Percentiles rank a stretch among this genome's conserved stretches.
Conservation (phyloP, 2,329 filamentous ascomycete species). For the Aspergillus uvarum region DNA sequence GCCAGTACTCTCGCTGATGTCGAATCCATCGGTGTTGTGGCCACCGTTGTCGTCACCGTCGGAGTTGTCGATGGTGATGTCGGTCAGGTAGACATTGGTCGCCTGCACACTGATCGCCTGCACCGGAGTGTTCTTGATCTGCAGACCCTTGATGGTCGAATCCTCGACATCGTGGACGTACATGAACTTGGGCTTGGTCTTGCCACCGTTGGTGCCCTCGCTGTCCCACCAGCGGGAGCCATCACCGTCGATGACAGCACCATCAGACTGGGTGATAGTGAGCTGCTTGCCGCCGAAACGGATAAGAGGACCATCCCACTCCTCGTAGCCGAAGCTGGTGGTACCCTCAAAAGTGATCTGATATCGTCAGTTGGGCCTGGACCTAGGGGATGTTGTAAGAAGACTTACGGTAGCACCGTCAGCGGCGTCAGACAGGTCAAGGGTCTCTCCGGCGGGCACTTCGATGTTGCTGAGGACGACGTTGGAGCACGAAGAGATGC, state of each 20-base stretch:
- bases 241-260: constrained; percentile 56
- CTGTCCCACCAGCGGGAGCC: constrained; percentile 62
- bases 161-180: constrained; percentile 41
- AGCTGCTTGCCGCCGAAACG: constrained; percentile 59
- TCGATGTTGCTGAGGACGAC: constrained; percentile 4
- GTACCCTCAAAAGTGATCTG: constrained; percentile 62
- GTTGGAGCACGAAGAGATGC: constrained; percentile 4
- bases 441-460: constrained; percentile 5
- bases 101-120: constrained; percentile 43
- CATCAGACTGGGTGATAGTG: constrained; percentile 52
- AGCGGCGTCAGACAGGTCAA: constrained; percentile 11
- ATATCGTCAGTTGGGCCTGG: not conserved
- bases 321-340: constrained; percentile 65
- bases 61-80: constrained; percentile 59
- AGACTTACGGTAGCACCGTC: constrained; percentile 48
- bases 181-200: constrained; percentile 67
- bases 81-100: constrained; percentile 52
- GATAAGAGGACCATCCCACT: constrained; percentile 65
- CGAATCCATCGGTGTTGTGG: constrained; percentile 54
- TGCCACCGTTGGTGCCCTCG: constrained; percentile 60
- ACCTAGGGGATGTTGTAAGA: constrained; percentile 4
- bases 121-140: constrained; percentile 40
- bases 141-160: constrained; percentile 35
- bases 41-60: constrained; percentile 50
- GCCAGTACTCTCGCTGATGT: constrained; percentile 42